These are phyloP conservation scores for Otatea glauca DNA, from an alignment of 176 grass and related monocot genomes.

Conservation along the genomic window DNA sequence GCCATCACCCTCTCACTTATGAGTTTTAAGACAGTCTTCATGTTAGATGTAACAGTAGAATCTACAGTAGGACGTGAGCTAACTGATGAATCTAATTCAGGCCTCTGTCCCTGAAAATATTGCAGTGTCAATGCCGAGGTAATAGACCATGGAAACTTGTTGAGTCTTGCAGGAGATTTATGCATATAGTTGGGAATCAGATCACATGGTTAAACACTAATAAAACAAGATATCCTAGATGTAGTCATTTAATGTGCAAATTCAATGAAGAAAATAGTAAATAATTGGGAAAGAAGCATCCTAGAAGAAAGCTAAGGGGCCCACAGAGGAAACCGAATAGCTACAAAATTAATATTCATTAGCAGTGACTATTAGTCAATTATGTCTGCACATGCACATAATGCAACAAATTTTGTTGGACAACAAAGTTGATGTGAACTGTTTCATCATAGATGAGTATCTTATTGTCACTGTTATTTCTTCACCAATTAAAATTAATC, in stretches of 20 bases:
- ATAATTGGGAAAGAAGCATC: neutral
- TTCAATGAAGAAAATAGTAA: neutral
- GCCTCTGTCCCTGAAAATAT: slow-evolving; percentile 79
- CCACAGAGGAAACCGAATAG: neutral
- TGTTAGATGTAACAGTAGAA: slow-evolving; percentile 77
- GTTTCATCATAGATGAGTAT: neutral
- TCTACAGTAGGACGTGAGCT: slow-evolving; percentile 70
- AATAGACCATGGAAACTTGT: neutral
- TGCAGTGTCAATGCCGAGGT: slow-evolving; percentile 9
- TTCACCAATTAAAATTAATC: slow-evolving; percentile 9
- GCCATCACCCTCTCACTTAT: slow-evolving; percentile 90
- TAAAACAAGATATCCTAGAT: slow-evolving; percentile 13
- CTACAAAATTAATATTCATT: neutral
- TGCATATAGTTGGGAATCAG: slow-evolving; percentile 1
- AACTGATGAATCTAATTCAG: slow-evolving; percentile 83
- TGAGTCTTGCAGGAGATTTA: slow-evolving; percentile 1
- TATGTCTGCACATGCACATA: neutral
- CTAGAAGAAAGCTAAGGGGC: neutral
- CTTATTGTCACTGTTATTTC: neutral
- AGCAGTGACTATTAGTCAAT: slow-evolving; percentile 23
- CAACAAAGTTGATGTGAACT: neutral
- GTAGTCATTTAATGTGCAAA: neutral
- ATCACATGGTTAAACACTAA: slow-evolving; percentile 7
- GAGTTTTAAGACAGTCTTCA: slow-evolving; percentile 86
- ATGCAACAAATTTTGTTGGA: neutral